Conservation (phyloP, 768 basidiomycete genomes). For the Phanerochaete carnosa region DNA sequence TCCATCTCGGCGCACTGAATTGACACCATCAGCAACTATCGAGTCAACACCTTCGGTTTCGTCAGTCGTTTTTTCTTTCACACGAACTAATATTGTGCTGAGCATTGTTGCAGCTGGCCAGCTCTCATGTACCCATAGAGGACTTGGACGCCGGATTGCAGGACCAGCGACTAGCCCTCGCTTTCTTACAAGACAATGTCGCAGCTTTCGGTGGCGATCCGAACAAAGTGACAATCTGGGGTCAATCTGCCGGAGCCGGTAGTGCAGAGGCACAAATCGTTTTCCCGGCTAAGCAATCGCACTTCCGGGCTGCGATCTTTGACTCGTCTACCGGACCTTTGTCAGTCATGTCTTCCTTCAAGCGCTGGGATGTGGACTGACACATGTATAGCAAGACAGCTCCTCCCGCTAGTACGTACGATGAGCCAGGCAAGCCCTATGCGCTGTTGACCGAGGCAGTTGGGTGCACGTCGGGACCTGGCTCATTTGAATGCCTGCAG, state of each 20-base stretch:
- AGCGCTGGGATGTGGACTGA: not conserved
- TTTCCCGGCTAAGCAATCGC: slow-evolving; percentile 32
- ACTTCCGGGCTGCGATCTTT: slow-evolving; percentile 51
- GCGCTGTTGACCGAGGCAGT: slow-evolving; percentile 15
- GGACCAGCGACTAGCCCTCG: slow-evolving; percentile 57
- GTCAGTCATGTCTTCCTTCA: slow-evolving; percentile 22
- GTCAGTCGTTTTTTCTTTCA: slow-evolving; percentile 27
- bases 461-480: slow-evolving; percentile 19
- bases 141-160: slow-evolving; percentile 39
- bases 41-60: slow-evolving; percentile 57
- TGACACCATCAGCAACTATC: slow-evolving; percentile 45
- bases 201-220: slow-evolving; percentile 45
- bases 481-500: slow-evolving; percentile 23
- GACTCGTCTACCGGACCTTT: slow-evolving; percentile 55
- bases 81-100: not conserved
- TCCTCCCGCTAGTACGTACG: slow-evolving; percentile 23
- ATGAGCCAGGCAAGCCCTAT: slow-evolving; percentile 25
- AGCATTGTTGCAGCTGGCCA: slow-evolving; percentile 38
- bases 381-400: slow-evolving; percentile 39
- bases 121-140: slow-evolving; percentile 38
- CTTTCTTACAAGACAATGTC: slow-evolving; percentile 63
- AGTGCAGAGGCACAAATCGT: slow-evolving; percentile 46
- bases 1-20: too few relatives aligned
- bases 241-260: slow-evolving; percentile 54
- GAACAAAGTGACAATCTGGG: slow-evolving; percentile 52